These are phyloP conservation scores for Pyrrhoderma noxium DNA, from an alignment of 1,284 basidiomycete species.

Conservation along the genomic window DNA sequence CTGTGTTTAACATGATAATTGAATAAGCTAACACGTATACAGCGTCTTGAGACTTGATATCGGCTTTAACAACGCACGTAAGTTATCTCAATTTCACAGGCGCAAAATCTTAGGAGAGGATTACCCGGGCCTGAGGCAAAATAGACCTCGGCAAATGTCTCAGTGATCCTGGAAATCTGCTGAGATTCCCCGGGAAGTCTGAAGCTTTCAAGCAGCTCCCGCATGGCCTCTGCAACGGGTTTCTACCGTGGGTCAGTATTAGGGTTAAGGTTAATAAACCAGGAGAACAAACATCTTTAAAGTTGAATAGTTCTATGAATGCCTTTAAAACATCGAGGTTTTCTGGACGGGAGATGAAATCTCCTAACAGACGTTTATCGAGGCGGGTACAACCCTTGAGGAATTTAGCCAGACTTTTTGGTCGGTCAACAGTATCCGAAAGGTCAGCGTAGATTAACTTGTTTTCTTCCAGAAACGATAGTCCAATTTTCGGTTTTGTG, in stretches of 20 bases:
- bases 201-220: slow-evolving; percentile 91
- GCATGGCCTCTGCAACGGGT: slow-evolving; percentile 90
- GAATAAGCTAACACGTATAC: slow-evolving; percentile 94
- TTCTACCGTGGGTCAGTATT: slow-evolving; percentile 46
- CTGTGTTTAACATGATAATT: slow-evolving; percentile 98
- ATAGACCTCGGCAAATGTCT: slow-evolving; percentile 90
- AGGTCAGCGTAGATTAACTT: slow-evolving; percentile 71
- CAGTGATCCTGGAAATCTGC: slow-evolving; percentile 91
- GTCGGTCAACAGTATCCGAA: slow-evolving; percentile 47
- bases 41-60: slow-evolving; percentile 88
- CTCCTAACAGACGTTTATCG: slow-evolving; percentile 92
- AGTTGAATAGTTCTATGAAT: slow-evolving; percentile 89
- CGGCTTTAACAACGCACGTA: slow-evolving; percentile 40
- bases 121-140: slow-evolving; percentile 78
- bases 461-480: slow-evolving; percentile 88
- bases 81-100: neutral
- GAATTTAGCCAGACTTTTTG: slow-evolving; percentile 71
- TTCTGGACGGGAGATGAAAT: slow-evolving; percentile 88
- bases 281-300: slow-evolving; percentile 62
- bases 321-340: slow-evolving; percentile 81
- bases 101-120: slow-evolving; percentile 19
- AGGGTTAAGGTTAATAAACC: slow-evolving; percentile 5
- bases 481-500: slow-evolving; percentile 87
- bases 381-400: slow-evolving; percentile 81
- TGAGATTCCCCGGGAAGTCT: slow-evolving; percentile 93